phyloP scores from a whole-genome alignment of 2,329 filamentous ascomycete genomes.

The Escovopsis sp. region DNA sequence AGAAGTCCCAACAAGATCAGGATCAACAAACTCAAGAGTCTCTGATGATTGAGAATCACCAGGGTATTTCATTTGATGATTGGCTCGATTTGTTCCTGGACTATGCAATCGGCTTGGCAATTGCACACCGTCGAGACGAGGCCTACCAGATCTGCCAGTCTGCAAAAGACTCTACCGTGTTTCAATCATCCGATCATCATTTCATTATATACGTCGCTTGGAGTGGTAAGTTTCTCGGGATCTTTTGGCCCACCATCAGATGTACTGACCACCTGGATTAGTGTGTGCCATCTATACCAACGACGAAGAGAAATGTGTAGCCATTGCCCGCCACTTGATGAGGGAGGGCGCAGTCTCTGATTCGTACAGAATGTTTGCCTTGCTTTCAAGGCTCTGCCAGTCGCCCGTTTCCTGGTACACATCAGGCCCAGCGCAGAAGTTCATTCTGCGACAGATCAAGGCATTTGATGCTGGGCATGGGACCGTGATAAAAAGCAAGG shows the following conservation, averaged over 20 bases:
- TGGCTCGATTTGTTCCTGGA: constrained; percentile 89
- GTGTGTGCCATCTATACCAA: constrained; percentile 70
- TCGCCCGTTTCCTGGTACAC: constrained; percentile 63
- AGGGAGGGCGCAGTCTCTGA: constrained; percentile 70
- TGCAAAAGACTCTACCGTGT: constrained; percentile 68
- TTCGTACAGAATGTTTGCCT: constrained; percentile 68
- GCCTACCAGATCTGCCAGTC: constrained; percentile 70
- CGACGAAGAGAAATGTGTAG: constrained; percentile 61
- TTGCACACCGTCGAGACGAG: constrained; percentile 49
- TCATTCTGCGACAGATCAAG: constrained; percentile 81
- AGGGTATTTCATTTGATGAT: constrained; percentile 63
- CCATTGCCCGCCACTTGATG: constrained; percentile 70
- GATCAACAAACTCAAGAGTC: constrained; percentile 13
- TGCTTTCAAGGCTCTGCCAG: constrained; percentile 62
- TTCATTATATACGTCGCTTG: constrained; percentile 65
- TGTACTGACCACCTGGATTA: constrained; percentile 16
- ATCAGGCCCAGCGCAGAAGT: constrained; percentile 74
- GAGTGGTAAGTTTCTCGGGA: constrained; percentile 41
- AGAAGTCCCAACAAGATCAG: constrained; percentile 9
- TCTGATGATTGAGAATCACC: constrained; percentile 34
- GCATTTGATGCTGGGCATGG: constrained; percentile 57
- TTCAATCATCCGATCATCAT: constrained; percentile 53
- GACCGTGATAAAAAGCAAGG: constrained; percentile 18
- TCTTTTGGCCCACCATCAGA: not conserved
- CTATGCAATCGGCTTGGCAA: constrained; percentile 65